Evolutionary conservation across 2,329 filamentous ascomycete genomes (phyloP).

Genomic region (Malbranchea cinnamomea): DNA sequence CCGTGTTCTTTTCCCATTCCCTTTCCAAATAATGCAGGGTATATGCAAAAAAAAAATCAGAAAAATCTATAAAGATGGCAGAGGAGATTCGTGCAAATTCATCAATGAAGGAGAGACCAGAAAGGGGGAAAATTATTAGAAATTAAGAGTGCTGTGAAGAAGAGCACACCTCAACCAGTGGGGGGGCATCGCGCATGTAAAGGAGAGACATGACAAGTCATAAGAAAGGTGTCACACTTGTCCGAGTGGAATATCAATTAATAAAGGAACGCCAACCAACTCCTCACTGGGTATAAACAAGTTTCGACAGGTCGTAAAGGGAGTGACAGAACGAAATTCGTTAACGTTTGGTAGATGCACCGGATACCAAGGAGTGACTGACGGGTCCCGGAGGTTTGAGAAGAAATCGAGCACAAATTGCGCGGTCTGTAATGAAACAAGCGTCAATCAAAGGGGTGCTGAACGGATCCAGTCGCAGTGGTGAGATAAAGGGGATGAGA

Average conservation of each 20-base stretch:
- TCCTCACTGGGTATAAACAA: constrained; percentile 13
- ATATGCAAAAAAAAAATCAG: constrained; percentile 8
- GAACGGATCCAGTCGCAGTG: too few relatives aligned
- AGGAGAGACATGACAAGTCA: constrained; percentile 11
- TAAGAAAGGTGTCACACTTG: constrained; percentile 7
- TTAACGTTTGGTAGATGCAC: constrained; percentile 10
- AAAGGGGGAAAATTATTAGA: constrained; percentile 5
- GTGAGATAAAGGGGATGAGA: too few relatives aligned
- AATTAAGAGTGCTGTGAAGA: neutral
- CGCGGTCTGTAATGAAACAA: too few relatives aligned
- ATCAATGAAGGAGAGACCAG: neutral
- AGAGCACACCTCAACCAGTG: too few relatives aligned
- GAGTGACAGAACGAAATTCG: constrained; percentile 20
- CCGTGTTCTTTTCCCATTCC: constrained; percentile 3
- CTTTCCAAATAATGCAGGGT: constrained; percentile 5
- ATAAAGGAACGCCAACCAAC: constrained; percentile 8
- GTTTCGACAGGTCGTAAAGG: constrained; percentile 14
- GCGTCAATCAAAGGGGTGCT: too few relatives aligned
- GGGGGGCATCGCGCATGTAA: too few relatives aligned
- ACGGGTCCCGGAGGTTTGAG: constrained; percentile 12
- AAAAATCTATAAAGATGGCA: neutral
- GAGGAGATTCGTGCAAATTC: neutral
- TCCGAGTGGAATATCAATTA: constrained; percentile 2
- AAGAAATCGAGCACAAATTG: too few relatives aligned
- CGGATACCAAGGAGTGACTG: constrained; percentile 12